Evolutionary conservation across 129 eudicot species (phyloP), one percentile per base, ranked within the genome.

Genomic region (Flaveria robusta): DNA sequence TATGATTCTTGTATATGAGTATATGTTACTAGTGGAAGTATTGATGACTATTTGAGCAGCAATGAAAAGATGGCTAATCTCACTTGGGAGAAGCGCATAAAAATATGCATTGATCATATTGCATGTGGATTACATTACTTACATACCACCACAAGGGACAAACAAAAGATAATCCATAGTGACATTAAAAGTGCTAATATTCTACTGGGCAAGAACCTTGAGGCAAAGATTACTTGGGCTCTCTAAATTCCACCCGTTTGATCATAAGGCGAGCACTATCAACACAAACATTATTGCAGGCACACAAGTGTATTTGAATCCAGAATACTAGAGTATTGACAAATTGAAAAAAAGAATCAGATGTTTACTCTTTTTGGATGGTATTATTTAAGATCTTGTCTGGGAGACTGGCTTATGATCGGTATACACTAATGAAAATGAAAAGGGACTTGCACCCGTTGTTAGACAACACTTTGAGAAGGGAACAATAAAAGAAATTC

Each of bases 1-100:
- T 63, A 63, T 63, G 68, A 63, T 63, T 11, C 68, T 63, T 63
- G 45, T 63, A 0, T 63, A 63, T 63, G 68, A 63, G 68, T n/a
- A 27, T n/a, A 27, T 63, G 45, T 31, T 31, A 12, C 68, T 63
- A 63, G 29, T 0, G 68, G 68, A 63, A 63, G 68, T 11, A 43
- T 63, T 63, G 68, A 63, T 31, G 68, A 63, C 31, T 63, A 63
- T 26, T 26, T 59, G 9, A n/a, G 18, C 0, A 59, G 0, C 1
- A 1, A 64, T 14, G 46, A 12, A 64, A 31, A 64, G 5, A 64
- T 16, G 69, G 1, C 46, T 29, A 64, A 64, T 31, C 22, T 64
- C 34, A 29, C 69, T 15, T 64, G 69, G 69, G 23, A 6, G 69
- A 22, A 16, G 0, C 45, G 69, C 1, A 5, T 64, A 64, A 31